phyloP scores from a whole-genome alignment of 306 rosid genomes.

The Medicago truncatula region MtrunA17r5.0-ANR NC_053044.1:31888501-31889000 shows the following conservation, averaged over 20 bases:
- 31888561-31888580: too few relatives aligned
- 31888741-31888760: constrained; percentile 33
- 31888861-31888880: constrained; percentile 52
- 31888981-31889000: constrained; percentile 18
- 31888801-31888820: constrained; percentile 51
- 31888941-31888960: constrained; percentile 52
- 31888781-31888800: constrained; percentile 38
- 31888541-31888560: too few relatives aligned
- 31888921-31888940: constrained; percentile 52
- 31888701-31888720: constrained; percentile 43
- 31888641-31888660: constrained; percentile 47
- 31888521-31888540: too few relatives aligned
- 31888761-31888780: constrained; percentile 38
- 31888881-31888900: constrained; percentile 26
- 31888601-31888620: too few relatives aligned
- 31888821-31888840: constrained; percentile 48
- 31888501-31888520: too few relatives aligned
- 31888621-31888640: constrained; percentile 38
- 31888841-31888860: constrained; percentile 49
- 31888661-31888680: constrained; percentile 45
- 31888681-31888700: constrained; percentile 36
- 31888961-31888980: constrained; percentile 45
- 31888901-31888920: constrained; percentile 49
- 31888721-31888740: constrained; percentile 38
- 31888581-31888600: too few relatives aligned